These are phyloP conservation scores for Podospora tetraspora DNA, from an alignment of 495 filamentous ascomycete genomes.

Conservation along the genomic window DNA sequence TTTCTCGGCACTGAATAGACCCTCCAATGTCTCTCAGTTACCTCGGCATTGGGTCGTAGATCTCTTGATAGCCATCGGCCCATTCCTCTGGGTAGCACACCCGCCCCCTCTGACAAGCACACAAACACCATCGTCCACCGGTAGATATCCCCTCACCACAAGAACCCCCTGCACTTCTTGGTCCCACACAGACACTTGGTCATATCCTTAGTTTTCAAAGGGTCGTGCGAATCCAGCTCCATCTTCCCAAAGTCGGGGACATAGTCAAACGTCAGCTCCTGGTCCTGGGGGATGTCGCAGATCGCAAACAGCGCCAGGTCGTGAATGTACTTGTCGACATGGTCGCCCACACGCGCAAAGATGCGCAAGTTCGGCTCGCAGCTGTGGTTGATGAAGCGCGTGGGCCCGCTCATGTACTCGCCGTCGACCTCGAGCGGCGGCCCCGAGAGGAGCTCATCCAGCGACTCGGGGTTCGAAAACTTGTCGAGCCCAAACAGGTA, in stretches of 20 bases:
- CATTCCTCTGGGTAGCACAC: too few species aligned
- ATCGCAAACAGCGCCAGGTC: constrained; percentile 83
- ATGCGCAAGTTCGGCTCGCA: constrained; percentile 72
- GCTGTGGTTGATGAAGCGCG: constrained; percentile 70
- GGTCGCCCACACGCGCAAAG: constrained; percentile 75
- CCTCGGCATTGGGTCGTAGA: background rate
- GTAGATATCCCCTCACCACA: constrained; percentile 47
- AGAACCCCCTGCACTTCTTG: constrained; percentile 57
- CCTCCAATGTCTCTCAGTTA: background rate
- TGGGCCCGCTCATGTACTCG: constrained; percentile 53
- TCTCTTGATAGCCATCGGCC: background rate
- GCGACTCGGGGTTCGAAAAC: constrained; percentile 49
- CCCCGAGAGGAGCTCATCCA: constrained; percentile 37
- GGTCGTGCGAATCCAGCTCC: constrained; percentile 47
- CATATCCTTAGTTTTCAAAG: constrained; percentile 41
- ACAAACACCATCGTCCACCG: background rate
- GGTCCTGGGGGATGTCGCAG: constrained; percentile 58
- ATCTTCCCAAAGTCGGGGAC: constrained; percentile 49
- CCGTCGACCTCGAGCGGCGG: constrained; percentile 50
- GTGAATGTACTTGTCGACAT: constrained; percentile 69
- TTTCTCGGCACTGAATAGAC: background rate
- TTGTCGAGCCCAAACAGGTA: constrained; percentile 89
- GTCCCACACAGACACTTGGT: constrained; percentile 65
- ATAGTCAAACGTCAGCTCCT: constrained; percentile 88
- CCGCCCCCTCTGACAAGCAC: too few species aligned